Evolutionary conservation across 768 basidiomycete genomes (phyloP).

Genomic region (Boletales sp.): DNA sequence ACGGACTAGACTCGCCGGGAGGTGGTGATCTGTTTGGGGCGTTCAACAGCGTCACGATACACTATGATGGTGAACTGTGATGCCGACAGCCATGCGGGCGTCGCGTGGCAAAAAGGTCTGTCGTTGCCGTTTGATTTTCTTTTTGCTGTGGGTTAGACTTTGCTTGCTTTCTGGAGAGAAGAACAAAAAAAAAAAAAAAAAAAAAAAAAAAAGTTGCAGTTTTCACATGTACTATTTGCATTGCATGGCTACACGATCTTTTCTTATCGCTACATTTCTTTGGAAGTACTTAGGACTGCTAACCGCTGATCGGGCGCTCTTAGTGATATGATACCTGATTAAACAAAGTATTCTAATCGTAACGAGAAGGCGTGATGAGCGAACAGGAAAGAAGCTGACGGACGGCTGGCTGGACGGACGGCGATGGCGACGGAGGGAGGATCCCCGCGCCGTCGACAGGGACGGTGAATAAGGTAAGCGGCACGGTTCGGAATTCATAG

Average conservation of each 20-base stretch:
- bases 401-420: slow-evolving; percentile 14
- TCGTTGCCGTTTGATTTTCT: slow-evolving; percentile 14
- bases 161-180: slow-evolving; percentile 23
- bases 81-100: slow-evolving; percentile 4
- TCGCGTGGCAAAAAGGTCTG: slow-evolving; percentile 12
- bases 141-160: slow-evolving; percentile 14
- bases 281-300: slow-evolving; percentile 22
- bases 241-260: slow-evolving; percentile 21
- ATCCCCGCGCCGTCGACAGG: slow-evolving; percentile 1
- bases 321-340: slow-evolving; percentile 32
- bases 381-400: slow-evolving; percentile 20
- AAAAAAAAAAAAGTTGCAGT: slow-evolving; percentile 10
- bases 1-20: slow-evolving; percentile 41
- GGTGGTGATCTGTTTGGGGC: slow-evolving; percentile 76
- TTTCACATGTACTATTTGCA: slow-evolving; percentile 36
- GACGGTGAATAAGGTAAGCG: slow-evolving; percentile 27
- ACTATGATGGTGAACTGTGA: slow-evolving; percentile 71
- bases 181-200: no score
- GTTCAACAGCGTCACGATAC: slow-evolving; percentile 87
- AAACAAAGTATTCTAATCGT: slow-evolving; percentile 29
- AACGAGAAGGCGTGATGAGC: slow-evolving; percentile 2
- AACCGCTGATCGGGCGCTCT: slow-evolving; percentile 16
- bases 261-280: slow-evolving; percentile 15
- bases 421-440: slow-evolving; percentile 9
- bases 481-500: slow-evolving; percentile 22